A percentile compares a stretch with the other conserved stretches of the same genome.
Evolutionary conservation across 331 rosid species (phyloP).

Genomic region (Acacia concinna): DNA sequence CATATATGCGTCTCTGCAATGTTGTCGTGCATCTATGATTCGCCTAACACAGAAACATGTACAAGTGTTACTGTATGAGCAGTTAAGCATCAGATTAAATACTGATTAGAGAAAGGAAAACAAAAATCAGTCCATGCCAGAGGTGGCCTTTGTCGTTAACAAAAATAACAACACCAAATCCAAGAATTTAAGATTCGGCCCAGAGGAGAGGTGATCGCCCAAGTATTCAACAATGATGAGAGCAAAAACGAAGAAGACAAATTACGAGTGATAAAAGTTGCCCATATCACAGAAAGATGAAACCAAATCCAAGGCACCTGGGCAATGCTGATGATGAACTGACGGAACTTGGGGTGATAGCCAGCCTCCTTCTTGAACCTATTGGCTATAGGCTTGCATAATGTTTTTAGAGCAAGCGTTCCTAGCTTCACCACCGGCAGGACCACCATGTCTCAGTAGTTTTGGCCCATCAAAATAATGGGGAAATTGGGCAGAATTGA

Average conservation of each 20-base stretch:
- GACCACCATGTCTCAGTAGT: conserved; percentile 46
- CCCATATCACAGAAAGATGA: not conserved
- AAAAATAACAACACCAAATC: not conserved
- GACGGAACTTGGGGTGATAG: conserved; percentile 70
- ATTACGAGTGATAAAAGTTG: not conserved
- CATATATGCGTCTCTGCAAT: conserved; percentile 72
- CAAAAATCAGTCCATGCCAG: not conserved
- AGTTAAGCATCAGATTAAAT: not conserved
- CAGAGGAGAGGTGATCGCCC: not conserved
- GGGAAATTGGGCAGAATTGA: not conserved
- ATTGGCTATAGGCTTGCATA: conserved; percentile 75
- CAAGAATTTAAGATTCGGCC: not conserved
- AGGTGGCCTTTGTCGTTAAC: not conserved
- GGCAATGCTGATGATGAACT: conserved; percentile 60
- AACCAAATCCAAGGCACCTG: conserved; percentile 47
- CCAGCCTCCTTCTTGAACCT: conserved; percentile 82
- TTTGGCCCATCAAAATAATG: not conserved
- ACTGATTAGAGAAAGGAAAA: not conserved
- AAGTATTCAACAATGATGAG: not conserved
- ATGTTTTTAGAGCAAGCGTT: conserved; percentile 57
- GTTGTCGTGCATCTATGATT: conserved; percentile 69
- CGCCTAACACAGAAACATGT: conserved; percentile 35
- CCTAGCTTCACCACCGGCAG: conserved; percentile 75
- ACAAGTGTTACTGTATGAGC: not conserved
- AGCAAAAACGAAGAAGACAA: not conserved